Evolutionary conservation across 2,329 filamentous ascomycete species (phyloP), one percentile per base, ranked within the genome.

Genomic region (Arthrobotrys pseudoclavata): DNA sequence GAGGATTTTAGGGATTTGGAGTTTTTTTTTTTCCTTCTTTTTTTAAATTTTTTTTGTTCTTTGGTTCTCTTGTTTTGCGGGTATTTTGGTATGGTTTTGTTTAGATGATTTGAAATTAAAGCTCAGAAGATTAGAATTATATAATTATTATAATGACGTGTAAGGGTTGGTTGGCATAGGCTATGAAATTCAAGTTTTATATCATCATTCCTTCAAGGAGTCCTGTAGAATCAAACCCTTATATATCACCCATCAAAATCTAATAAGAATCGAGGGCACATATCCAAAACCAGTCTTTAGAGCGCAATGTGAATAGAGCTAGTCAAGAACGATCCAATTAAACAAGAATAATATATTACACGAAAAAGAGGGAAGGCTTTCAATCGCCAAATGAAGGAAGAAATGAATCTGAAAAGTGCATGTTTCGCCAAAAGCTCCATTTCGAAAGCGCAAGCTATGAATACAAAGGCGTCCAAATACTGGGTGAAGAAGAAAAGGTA

Each of bases 1-100:
- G 52, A 24, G 1, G 47, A 13, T 24, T 12, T 4, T 47, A 20
- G 50, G n/a, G 52, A 18, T 63, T 42, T 34, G 62, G 63, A 63
- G 47, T 69, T 62, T 29, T 42, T 66, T 24, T 63, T 18, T 37
- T 61, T 61, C 34, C 34, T 75, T 29, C 24, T 18, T 9, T 26
- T 52, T 26, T 26, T 3, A 26, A 9, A 9, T 4, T 34, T 34
- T 52, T 52, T 26, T 24, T 24, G 4, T 26, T 18, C 20, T 50
- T 4, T 7, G 31, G 20, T 50, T 24, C 20, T 53, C 10, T n/a
- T 29, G 7, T 18, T 26, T 53, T 13, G 10, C 12, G 20, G n/a
- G 18, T 47, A n/a, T 50, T n/a, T 50, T 24, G n/a, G n/a, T n/a
- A n/a, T 50, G 18, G 13, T 22, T 24, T 13, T 50, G 20, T 24